These are phyloP conservation scores for Brettanomyces naardenensis DNA, from an alignment of 805 yeast species.

Conservation along the genomic window DNA sequence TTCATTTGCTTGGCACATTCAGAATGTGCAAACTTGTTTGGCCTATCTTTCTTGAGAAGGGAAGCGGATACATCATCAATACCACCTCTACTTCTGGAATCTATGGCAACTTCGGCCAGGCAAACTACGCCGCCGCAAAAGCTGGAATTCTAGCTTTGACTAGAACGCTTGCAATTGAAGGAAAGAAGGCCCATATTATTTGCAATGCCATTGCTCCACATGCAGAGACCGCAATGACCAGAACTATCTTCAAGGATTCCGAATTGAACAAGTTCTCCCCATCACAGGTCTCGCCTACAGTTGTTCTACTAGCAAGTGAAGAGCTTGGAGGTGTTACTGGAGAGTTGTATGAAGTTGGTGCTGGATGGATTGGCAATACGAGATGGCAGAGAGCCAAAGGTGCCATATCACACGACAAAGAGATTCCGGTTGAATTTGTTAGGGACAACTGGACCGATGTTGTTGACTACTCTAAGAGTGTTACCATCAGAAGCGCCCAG, in stretches of 20 bases:
- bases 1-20: conserved; percentile 78
- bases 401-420: conserved; percentile 49
- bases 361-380: conserved; percentile 93
- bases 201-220: conserved; percentile 91
- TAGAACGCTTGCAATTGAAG: conserved; percentile 84
- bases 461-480: conserved; percentile 50
- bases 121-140: conserved; percentile 92
- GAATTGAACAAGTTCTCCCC: conserved; percentile 84
- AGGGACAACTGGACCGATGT: conserved; percentile 60
- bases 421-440: conserved; percentile 57
- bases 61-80: conserved; percentile 75
- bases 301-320: conserved; percentile 72
- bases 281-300: conserved; percentile 82
- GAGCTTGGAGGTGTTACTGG: conserved; percentile 58
- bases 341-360: conserved; percentile 85
- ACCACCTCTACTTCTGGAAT: conserved; percentile 95
- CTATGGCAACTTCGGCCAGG: conserved; percentile 96
- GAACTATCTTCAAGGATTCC: conserved; percentile 70
- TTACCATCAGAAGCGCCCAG: conserved; percentile 52
- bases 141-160: conserved; percentile 81
- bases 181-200: conserved; percentile 65
- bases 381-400: conserved; percentile 95
- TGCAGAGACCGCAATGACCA: conserved; percentile 97
- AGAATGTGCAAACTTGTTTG: conserved; percentile 82
- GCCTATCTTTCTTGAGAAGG: conserved; percentile 79